Conservation (phyloP, 2,329 filamentous ascomycete genomes). For the Hypoxylon sp. region DNA sequence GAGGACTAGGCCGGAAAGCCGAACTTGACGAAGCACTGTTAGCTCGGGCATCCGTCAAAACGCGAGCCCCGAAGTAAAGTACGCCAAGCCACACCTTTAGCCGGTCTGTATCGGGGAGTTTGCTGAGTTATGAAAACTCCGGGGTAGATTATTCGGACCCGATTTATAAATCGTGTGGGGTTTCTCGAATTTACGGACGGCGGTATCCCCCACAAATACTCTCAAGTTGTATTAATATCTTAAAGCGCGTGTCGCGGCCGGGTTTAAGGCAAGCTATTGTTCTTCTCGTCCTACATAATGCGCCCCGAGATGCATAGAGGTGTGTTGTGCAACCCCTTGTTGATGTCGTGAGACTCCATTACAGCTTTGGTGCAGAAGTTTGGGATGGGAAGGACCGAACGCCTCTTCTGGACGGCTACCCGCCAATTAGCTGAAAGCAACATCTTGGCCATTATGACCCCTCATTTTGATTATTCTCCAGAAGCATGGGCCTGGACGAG, state of each 20-base stretch:
- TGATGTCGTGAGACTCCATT: background rate
- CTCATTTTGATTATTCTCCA: too few species aligned
- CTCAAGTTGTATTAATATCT: background rate
- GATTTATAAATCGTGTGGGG: background rate
- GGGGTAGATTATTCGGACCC: constrained; percentile 9
- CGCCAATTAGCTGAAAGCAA: background rate
- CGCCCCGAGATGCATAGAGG: too few species aligned
- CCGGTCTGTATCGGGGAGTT: background rate
- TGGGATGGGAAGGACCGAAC: background rate
- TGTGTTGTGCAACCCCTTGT: background rate
- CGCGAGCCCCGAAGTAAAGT: constrained; percentile 14
- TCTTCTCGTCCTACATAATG: background rate
- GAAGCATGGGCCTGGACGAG: too few species aligned
- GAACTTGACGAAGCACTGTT: constrained; percentile 8
- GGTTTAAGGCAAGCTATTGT: background rate
- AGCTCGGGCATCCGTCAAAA: constrained; percentile 13
- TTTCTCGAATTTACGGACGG: constrained; percentile 4
- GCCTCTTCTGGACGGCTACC: background rate
- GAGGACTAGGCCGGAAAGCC: background rate
- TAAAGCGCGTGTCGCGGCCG: background rate
- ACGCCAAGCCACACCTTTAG: background rate
- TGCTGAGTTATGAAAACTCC: background rate
- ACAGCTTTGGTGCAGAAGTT: background rate
- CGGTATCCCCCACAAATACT: background rate
- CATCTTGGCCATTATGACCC: too few species aligned